A percentile compares a stretch with the other conserved stretches of the same genome.
Conservation (phyloP, 768 basidiomycete species). For the Artomyces pyxidatus region DNA sequence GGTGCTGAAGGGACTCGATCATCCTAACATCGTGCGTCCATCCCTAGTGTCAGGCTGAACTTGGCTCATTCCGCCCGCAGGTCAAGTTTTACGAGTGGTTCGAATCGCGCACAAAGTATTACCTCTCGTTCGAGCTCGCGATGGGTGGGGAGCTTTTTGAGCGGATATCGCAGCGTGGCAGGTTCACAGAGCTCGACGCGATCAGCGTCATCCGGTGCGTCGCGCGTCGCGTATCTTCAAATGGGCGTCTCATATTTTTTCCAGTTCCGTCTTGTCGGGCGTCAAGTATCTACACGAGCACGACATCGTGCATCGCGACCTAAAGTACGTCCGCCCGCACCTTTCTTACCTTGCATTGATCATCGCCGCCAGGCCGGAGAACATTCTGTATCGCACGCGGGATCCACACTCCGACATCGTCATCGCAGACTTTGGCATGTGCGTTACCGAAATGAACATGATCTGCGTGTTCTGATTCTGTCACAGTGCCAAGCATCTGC, state of each 20-base stretch:
- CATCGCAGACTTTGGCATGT: slow-evolving; percentile 98
- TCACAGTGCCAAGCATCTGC: slow-evolving; percentile 72
- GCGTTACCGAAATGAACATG: slow-evolving; percentile 19
- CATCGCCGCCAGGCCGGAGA: slow-evolving; percentile 67
- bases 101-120: slow-evolving; percentile 89
- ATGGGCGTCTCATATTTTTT: background rate
- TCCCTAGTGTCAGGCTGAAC: background rate
- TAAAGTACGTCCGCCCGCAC: slow-evolving; percentile 49
- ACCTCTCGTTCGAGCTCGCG: slow-evolving; percentile 92
- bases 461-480: background rate
- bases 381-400: slow-evolving; percentile 84
- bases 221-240: background rate
- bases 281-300: slow-evolving; percentile 87
- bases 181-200: slow-evolving; percentile 91
- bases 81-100: slow-evolving; percentile 98
- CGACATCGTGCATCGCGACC: slow-evolving; percentile 92
- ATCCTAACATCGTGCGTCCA: slow-evolving; percentile 76
- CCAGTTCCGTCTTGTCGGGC: slow-evolving; percentile 74
- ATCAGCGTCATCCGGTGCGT: slow-evolving; percentile 65
- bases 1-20: slow-evolving; percentile 81
- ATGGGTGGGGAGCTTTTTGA: slow-evolving; percentile 94
- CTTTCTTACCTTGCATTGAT: background rate
- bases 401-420: slow-evolving; percentile 78
- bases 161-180: slow-evolving; percentile 74
- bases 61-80: slow-evolving; percentile 30